Evolutionary conservation across 345 rosid genomes (phyloP).

Genomic region (Ceriops decandra): DNA sequence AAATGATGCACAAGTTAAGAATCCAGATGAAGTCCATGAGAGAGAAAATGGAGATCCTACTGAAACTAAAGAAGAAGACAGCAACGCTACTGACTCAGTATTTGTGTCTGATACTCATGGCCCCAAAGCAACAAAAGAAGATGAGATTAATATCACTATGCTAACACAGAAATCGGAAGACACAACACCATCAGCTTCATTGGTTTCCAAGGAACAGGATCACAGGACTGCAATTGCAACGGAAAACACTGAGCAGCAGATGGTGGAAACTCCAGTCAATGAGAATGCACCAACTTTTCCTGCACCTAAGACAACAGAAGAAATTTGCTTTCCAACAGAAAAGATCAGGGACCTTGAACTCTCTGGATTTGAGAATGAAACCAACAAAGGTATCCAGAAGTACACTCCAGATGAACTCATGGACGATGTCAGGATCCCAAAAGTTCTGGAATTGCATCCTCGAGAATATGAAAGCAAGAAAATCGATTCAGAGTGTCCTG

Average conservation of each 20-base stretch:
- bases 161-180: conserved; percentile 30
- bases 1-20: neutral
- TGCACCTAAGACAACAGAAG: neutral
- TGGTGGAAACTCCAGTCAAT: neutral
- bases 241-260: neutral
- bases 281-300: neutral
- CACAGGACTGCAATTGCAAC: neutral
- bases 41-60: neutral
- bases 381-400: conserved; percentile 6
- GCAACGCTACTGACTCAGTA: conserved; percentile 7
- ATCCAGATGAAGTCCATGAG: neutral
- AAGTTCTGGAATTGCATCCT: conserved; percentile 11
- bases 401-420: conserved; percentile 11
- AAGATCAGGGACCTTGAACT: neutral
- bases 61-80: conserved; percentile 7
- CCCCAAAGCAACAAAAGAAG: conserved; percentile 9
- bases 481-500: conserved; percentile 4
- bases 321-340: neutral
- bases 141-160: conserved; percentile 16
- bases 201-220: conserved; percentile 11
- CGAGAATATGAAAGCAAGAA: conserved; percentile 9
- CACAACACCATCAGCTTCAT: conserved; percentile 16
- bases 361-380: conserved; percentile 4
- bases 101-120: conserved; percentile 3
- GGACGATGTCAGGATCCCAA: conserved; percentile 13